phyloP scores from a whole-genome alignment of 441 rosid genomes.

The Brassica balearica region DNA sequence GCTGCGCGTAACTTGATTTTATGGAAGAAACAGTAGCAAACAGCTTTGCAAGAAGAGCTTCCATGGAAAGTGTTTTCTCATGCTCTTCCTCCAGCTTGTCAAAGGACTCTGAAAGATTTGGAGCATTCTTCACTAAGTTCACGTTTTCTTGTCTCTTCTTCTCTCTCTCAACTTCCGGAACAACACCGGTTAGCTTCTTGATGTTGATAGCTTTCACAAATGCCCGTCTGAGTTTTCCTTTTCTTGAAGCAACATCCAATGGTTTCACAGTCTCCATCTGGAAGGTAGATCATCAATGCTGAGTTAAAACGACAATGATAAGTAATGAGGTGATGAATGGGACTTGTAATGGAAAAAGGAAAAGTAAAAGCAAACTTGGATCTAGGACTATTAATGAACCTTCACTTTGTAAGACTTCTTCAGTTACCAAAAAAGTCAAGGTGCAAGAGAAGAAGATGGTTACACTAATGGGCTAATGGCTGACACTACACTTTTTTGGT shows the following conservation, averaged over 20 bases:
- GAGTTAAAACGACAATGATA: constrained; percentile 13
- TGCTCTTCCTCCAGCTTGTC: constrained; percentile 52
- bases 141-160: constrained; percentile 14
- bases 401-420: constrained; percentile 25
- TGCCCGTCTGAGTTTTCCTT: constrained; percentile 64
- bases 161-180: constrained; percentile 57
- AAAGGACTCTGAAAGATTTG: constrained; percentile 47
- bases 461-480: too few species aligned
- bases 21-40: constrained; percentile 76
- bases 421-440: too few species aligned
- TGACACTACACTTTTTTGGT: too few species aligned
- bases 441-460: too few species aligned
- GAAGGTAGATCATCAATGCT: constrained; percentile 36
- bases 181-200: constrained; percentile 60
- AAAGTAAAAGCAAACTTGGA: constrained; percentile 39
- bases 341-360: constrained; percentile 18
- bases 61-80: constrained; percentile 51
- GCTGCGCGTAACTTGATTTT: constrained; percentile 79
- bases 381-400: constrained; percentile 34
- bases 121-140: constrained; percentile 34
- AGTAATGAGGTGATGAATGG: constrained; percentile 7
- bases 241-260: constrained; percentile 55
- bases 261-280: constrained; percentile 79
- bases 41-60: constrained; percentile 71
- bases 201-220: constrained; percentile 69